Evolutionary conservation across 176 grass and related monocot species (phyloP).

Genomic region (Zizania latifolia): DNA sequence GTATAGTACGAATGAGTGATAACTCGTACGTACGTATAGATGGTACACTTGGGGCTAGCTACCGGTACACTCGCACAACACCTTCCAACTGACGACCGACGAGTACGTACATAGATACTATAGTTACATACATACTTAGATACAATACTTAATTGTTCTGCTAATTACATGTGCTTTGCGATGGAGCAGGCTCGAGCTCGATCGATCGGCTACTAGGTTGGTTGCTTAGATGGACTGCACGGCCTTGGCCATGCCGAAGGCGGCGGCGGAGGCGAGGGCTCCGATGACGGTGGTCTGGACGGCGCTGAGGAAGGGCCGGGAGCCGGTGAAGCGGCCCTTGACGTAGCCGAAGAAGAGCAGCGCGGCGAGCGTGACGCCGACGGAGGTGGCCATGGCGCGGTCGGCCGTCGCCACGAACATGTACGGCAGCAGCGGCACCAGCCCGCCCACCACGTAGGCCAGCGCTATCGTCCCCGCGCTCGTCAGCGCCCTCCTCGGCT

Average conservation of each 20-base stretch:
- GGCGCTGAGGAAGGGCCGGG: slow-evolving; percentile 59
- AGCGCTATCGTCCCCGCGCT: slow-evolving; percentile 77
- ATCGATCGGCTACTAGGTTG: too few species aligned
- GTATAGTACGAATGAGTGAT: too few species aligned
- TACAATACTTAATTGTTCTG: neutral
- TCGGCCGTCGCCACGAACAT: slow-evolving; percentile 45
- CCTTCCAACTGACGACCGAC: too few species aligned
- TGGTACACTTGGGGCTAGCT: too few species aligned
- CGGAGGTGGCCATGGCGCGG: slow-evolving; percentile 68
- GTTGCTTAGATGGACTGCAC: slow-evolving; percentile 50
- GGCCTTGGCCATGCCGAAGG: slow-evolving; percentile 67
- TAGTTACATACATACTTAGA: neutral
- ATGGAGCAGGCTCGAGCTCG: too few species aligned
- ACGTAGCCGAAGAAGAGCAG: slow-evolving; percentile 88
- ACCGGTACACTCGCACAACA: too few species aligned
- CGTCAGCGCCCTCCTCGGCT: slow-evolving; percentile 62
- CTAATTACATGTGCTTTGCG: neutral
- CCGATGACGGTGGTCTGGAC: slow-evolving; percentile 75
- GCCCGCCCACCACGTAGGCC: slow-evolving; percentile 59
- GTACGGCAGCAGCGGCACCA: slow-evolving; percentile 90
- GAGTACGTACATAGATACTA: too few species aligned
- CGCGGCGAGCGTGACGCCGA: slow-evolving; percentile 69
- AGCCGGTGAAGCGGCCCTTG: slow-evolving; percentile 77
- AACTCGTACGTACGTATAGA: too few species aligned
- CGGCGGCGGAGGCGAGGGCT: slow-evolving; percentile 74